Percentiles rank a stretch among this genome's conserved stretches.
These are phyloP conservation scores for Aspergillus tanneri DNA, from an alignment of 2,329 filamentous ascomycete genomes.

Conservation along the genomic window DNA sequence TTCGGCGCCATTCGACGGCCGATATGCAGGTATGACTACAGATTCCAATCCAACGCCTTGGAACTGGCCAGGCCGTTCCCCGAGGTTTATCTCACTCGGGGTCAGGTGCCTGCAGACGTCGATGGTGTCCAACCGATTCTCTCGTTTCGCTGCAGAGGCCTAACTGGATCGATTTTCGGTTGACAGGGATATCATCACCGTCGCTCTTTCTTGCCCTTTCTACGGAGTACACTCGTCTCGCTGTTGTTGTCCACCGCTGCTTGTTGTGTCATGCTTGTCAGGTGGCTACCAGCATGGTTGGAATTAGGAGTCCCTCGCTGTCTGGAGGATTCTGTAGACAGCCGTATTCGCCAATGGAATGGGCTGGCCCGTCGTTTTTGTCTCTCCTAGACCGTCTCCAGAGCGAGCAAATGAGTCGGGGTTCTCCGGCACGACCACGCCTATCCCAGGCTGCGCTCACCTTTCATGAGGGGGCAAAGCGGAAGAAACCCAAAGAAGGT, in stretches of 20 bases:
- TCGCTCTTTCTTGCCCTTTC: not conserved
- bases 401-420: not conserved
- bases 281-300: not conserved
- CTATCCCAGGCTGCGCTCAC: not conserved
- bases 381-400: not conserved
- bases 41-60: not conserved
- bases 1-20: constrained; percentile 8
- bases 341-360: not conserved
- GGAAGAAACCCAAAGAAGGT: constrained; percentile 3
- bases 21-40: constrained; percentile 6
- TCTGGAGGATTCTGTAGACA: not conserved
- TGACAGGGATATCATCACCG: not conserved
- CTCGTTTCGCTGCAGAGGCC: not conserved
- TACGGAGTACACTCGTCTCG: too few relatives aligned
- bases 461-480: not conserved
- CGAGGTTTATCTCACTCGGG: not conserved
- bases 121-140: not conserved
- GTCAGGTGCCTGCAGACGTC: not conserved
- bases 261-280: not conserved
- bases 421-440: constrained; percentile 3
- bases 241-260: too few relatives aligned
- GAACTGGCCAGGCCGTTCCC: not conserved
- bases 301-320: not conserved
- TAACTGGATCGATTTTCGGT: not conserved
- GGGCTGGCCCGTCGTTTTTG: not conserved